These are phyloP conservation scores for Cercospora beticola DNA, from an alignment of 2,329 filamentous ascomycete species.

Conservation along the genomic window DNA sequence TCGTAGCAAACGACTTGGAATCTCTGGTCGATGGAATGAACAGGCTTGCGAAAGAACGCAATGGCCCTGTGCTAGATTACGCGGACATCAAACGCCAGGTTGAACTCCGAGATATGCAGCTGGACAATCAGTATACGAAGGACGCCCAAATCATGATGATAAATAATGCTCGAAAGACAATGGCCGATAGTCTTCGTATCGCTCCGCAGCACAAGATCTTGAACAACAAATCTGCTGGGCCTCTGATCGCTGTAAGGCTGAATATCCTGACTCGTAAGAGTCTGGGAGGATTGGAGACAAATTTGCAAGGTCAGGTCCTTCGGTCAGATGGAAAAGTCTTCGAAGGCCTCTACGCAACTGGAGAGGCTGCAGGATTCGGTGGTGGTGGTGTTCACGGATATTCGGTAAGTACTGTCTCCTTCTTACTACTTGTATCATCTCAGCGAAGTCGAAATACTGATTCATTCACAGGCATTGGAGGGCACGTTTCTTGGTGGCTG, in stretches of 20 bases:
- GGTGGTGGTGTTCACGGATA: neutral
- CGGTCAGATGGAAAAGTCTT: neutral
- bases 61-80: neutral
- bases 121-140: neutral
- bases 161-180: neutral
- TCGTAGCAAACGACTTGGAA: neutral
- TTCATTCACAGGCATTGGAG: neutral
- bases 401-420: neutral
- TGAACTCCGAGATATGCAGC: neutral
- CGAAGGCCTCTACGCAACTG: neutral
- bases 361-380: neutral
- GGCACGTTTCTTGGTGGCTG: neutral
- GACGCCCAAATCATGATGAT: neutral
- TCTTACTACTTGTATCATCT: too few species aligned
- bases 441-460: neutral
- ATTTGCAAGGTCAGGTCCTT: neutral
- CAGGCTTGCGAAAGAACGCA: neutral
- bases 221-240: neutral
- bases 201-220: neutral
- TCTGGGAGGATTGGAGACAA: neutral
- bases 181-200: neutral
- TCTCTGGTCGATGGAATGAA: neutral
- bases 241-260: neutral
- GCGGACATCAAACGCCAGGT: neutral
- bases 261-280: neutral